Base-by-base conservation (phyloP, 805 yeast genomes). In the Sugiyamaella valdiviana region DNA sequence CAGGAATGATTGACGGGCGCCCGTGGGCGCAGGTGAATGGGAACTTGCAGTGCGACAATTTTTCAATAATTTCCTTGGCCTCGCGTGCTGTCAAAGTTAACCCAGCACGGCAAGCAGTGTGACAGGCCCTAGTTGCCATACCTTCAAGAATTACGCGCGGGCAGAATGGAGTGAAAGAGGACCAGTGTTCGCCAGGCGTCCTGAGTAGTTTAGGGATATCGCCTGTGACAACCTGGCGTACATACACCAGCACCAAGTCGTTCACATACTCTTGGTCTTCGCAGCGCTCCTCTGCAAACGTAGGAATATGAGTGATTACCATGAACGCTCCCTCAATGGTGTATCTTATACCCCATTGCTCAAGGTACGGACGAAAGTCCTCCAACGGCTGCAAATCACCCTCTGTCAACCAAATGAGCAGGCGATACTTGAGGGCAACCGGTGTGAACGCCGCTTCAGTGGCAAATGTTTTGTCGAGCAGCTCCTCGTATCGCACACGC, bases 1-100 rank as follows among this genome's bases (percentile, higher is more conserved):
- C 26, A 0, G 90, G 89, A 1, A 79, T 74, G 10, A 83, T 61
- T 0, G 88, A 76, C 0, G 95, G 95, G 48, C 95, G 65, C 0
- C 95, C 95, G 62, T 87, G 95, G 0, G 95, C 95, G 69, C 95
- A 88, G 48, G 76, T 80, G 54, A 85, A 83, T 0, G 95, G 95
- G 16, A 72, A 63, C 12, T 65, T 57, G 57, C 95, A 85, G 2
- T 46, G 19, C 0, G 69, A 54, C 23, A 87, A 67, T 1, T 64
- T 52, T 1, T 42, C 29, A 0, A 86, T 56, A 19, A 85, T 56
- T 0, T 60, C 39, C 5, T 55, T 51, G 64, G 86, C 81, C 45
- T 80, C 76, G 0, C 45, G 50, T 1, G 38, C 48, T 0, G 70
- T 56, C 39, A 88, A 60, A 1, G 46, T 36, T 39, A 78, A 79